Conservation (phyloP, 2,329 filamentous ascomycete genomes). For the Sporothrix globosa region DNA sequence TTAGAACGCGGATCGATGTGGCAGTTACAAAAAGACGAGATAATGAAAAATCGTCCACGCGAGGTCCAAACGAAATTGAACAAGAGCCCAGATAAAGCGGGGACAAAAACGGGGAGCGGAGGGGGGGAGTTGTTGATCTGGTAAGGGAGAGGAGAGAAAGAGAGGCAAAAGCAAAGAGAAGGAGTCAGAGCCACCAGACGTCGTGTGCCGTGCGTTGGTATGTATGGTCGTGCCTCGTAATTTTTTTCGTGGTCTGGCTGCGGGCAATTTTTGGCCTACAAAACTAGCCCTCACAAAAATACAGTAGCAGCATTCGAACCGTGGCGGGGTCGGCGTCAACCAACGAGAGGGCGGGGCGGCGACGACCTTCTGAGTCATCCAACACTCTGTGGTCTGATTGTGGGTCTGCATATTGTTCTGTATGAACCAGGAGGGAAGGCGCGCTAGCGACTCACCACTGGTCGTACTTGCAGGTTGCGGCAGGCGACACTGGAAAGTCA, state of each 20-base stretch:
- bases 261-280: constrained; percentile 19
- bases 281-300: constrained; percentile 27
- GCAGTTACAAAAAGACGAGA: constrained; percentile 16
- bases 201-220: background rate
- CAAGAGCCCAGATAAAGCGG: constrained; percentile 27
- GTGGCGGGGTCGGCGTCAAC: constrained; percentile 33
- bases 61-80: constrained; percentile 20
- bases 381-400: background rate
- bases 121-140: constrained; percentile 15
- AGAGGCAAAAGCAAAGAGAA: constrained; percentile 19
- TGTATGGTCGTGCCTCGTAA: constrained; percentile 17
- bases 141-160: background rate
- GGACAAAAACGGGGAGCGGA: constrained; percentile 27
- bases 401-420: background rate
- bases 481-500: background rate
- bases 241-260: constrained; percentile 30
- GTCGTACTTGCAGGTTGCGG: constrained; percentile 14
- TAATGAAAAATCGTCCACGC: constrained; percentile 29
- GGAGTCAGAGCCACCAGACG: background rate
- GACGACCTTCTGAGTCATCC: constrained; percentile 16
- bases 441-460: constrained; percentile 15
- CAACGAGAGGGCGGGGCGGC: constrained; percentile 30
- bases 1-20: constrained; percentile 1
- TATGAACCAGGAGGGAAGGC: constrained; percentile 19
- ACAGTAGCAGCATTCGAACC: background rate